Conservation (phyloP, 768 basidiomycete species). For the Tulasnella sp. region DNA sequence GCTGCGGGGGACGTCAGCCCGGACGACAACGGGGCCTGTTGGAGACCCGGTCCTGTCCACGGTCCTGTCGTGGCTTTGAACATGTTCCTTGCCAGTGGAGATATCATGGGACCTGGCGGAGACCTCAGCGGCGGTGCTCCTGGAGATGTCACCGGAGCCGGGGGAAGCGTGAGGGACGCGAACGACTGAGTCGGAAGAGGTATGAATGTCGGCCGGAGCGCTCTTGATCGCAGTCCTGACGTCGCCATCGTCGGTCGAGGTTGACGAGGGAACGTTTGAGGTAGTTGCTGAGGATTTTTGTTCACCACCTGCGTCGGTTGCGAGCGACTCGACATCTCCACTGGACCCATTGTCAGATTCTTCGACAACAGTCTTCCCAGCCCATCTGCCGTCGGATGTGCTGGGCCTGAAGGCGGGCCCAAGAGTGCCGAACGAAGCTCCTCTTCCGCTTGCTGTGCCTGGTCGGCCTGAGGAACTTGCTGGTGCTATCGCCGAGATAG, state of each 20-base stretch:
- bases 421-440: neutral
- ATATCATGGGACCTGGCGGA: neutral
- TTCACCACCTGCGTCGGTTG: neutral
- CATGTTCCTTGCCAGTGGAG: neutral
- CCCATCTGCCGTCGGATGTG: conserved; percentile 13
- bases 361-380: conserved; percentile 9
- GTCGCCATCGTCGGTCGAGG: conserved; percentile 8
- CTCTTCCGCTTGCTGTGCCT: neutral
- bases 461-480: conserved; percentile 12
- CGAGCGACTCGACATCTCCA: neutral
- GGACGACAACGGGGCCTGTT: neutral
- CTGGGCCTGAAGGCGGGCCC: neutral
- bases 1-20: too few relatives aligned
- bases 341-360: neutral
- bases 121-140: neutral
- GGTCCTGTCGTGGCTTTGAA: neutral
- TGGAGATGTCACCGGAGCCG: conserved; percentile 11
- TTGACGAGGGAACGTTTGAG: neutral
- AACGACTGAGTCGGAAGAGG: conserved; percentile 9
- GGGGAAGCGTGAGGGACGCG: conserved; percentile 7
- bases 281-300: neutral
- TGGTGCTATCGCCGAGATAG: conserved; percentile 1
- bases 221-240: conserved; percentile 3
- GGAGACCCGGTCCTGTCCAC: conserved; percentile 2
- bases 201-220: conserved; percentile 8